Evolutionary conservation across 2,329 filamentous ascomycete genomes (phyloP).

Genomic region (Arthrobotrys iridis): DNA sequence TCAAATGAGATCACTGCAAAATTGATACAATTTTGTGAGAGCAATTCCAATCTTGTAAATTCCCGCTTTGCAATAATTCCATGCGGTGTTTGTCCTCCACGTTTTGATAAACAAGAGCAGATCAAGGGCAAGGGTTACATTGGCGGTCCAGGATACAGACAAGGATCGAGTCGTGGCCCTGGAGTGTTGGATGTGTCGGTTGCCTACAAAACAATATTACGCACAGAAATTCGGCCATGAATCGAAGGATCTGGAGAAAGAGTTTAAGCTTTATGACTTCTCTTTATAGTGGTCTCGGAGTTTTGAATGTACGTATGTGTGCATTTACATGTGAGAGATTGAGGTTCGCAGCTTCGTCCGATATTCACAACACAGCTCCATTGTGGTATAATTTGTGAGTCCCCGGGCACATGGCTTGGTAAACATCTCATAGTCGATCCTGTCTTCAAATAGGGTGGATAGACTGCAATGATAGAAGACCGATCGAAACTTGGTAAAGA

Average conservation of each 20-base stretch:
- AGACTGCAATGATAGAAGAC: too few relatives aligned
- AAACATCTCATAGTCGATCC: neutral
- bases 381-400: neutral
- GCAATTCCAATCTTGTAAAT: neutral
- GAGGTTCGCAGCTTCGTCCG: neutral
- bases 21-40: neutral
- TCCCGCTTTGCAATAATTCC: too few relatives aligned
- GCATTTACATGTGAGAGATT: too few relatives aligned
- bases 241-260: neutral
- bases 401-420: neutral
- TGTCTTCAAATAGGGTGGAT: too few relatives aligned
- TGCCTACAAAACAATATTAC: too few relatives aligned
- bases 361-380: neutral
- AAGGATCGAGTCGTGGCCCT: neutral
- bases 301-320: too few relatives aligned
- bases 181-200: constrained; percentile 15
- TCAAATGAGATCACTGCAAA: too few relatives aligned
- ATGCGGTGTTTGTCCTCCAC: neutral
- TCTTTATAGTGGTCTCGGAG: too few relatives aligned
- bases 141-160: neutral
- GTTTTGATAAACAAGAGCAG: neutral
- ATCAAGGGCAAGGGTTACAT: neutral
- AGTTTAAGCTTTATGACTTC: too few relatives aligned
- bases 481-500: too few relatives aligned
- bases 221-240: too few relatives aligned